These are phyloP conservation scores for Colletotrichum sp. DNA, from an alignment of 2,329 filamentous ascomycete genomes.

Conservation along the genomic window DNA sequence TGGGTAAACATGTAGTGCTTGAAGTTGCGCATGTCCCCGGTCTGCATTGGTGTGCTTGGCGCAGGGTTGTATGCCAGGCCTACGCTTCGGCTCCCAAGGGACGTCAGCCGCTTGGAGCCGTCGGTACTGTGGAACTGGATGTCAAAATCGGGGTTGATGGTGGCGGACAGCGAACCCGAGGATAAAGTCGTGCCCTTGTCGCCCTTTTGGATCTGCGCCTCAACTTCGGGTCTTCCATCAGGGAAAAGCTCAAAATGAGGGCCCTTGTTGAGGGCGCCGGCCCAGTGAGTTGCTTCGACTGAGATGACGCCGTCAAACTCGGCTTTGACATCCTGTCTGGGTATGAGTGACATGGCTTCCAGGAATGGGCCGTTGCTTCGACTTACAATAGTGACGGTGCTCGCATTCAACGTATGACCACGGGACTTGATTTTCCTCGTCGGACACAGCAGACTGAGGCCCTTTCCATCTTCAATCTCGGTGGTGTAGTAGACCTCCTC, in stretches of 20 bases:
- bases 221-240: constrained; percentile 33
- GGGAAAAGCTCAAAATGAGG: constrained; percentile 45
- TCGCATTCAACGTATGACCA: constrained; percentile 60
- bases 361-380: background rate
- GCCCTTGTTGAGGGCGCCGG: constrained; percentile 38
- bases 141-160: constrained; percentile 40
- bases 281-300: constrained; percentile 44
- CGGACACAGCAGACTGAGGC: constrained; percentile 60
- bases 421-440: constrained; percentile 57
- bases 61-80: constrained; percentile 41
- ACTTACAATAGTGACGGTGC: constrained; percentile 49
- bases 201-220: constrained; percentile 31
- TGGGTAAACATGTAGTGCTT: constrained; percentile 63
- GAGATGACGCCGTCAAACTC: constrained; percentile 45
- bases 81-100: constrained; percentile 42
- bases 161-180: constrained; percentile 39
- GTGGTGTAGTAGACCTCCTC: constrained; percentile 64
- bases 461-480: constrained; percentile 47
- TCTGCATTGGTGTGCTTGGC: constrained; percentile 37
- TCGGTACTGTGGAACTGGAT: constrained; percentile 43
- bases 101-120: constrained; percentile 39
- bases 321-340: constrained; percentile 33
- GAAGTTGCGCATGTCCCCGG: constrained; percentile 44
- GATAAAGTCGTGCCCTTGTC: constrained; percentile 40
- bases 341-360: background rate